phyloP scores from a whole-genome alignment of 495 filamentous ascomycete genomes.

The Penicillium herquei region DNA sequence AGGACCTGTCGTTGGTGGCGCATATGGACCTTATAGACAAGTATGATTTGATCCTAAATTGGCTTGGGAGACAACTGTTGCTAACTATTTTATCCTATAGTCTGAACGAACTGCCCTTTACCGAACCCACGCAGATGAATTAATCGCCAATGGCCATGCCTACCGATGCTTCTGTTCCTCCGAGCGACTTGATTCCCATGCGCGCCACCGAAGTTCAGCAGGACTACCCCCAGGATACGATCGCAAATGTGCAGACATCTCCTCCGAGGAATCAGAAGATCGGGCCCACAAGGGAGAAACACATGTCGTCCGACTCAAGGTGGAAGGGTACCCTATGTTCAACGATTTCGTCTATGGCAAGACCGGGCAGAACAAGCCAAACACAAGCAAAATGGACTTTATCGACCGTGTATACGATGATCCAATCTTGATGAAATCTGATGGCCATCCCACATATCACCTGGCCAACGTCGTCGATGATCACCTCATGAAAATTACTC shows the following conservation, averaged over 20 bases:
- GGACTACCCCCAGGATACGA: constrained; percentile 73
- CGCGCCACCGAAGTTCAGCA: constrained; percentile 53
- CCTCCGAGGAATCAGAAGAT: constrained; percentile 63
- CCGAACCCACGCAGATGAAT: constrained; percentile 62
- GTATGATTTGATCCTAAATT: constrained; percentile 38
- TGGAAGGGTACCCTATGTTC: constrained; percentile 58
- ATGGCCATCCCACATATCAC: constrained; percentile 93
- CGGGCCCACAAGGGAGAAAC: constrained; percentile 64
- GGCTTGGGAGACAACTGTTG: too few relatives aligned
- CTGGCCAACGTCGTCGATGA: constrained; percentile 97
- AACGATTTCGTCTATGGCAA: constrained; percentile 75
- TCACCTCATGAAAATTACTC: constrained; percentile 89
- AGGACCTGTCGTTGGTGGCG: constrained; percentile 79
- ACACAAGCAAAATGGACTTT: constrained; percentile 39
- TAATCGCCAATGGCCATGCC: constrained; percentile 69
- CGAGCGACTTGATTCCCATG: constrained; percentile 64
- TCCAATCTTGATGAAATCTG: constrained; percentile 83
- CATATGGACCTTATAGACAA: constrained; percentile 83
- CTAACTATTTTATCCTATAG: constrained; percentile 38
- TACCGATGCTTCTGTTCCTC: constrained; percentile 92
- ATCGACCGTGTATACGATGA: constrained; percentile 61
- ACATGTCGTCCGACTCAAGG: constrained; percentile 76
- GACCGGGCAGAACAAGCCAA: constrained; percentile 49
- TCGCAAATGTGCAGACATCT: constrained; percentile 68
- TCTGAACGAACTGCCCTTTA: constrained; percentile 81